Conservation (phyloP, 108 stramenopile genomes). For the Bacterosira constricta region DNA sequence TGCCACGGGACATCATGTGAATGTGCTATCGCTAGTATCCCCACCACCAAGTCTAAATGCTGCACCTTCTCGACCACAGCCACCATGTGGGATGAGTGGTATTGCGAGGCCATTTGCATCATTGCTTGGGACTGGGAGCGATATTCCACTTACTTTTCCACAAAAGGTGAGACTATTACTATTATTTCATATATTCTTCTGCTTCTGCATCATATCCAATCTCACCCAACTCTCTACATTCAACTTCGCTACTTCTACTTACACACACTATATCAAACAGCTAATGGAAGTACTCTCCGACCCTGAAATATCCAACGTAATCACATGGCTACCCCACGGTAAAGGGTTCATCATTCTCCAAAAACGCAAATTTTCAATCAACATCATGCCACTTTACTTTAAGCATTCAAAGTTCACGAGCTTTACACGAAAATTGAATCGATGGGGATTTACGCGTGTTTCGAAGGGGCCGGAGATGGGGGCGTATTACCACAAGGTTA, state of each 20-base stretch:
- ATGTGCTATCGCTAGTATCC: no score
- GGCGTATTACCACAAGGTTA: constrained; percentile 65
- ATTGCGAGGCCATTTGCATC: not conserved
- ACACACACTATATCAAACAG: constrained; percentile 14
- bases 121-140: not conserved
- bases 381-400: constrained; percentile 64
- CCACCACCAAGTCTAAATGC: no score
- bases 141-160: constrained; percentile 24
- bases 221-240: not conserved
- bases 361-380: constrained; percentile 56
- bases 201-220: not conserved
- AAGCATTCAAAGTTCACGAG: constrained; percentile 55
- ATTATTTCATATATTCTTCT: not conserved
- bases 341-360: constrained; percentile 63
- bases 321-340: constrained; percentile 71
- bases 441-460: constrained; percentile 68
- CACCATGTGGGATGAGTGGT: not conserved
- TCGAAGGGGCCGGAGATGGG: constrained; percentile 67
- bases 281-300: constrained; percentile 64
- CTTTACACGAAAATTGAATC: constrained; percentile 64
- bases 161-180: constrained; percentile 20
- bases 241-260: not conserved
- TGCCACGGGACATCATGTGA: no score
- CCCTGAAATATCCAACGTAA: constrained; percentile 49
- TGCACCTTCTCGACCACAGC: no score